These are phyloP conservation scores for Vanderwaltozyma yarrowii DNA, from an alignment of 805 yeast genomes.

Conservation along the genomic window DNA sequence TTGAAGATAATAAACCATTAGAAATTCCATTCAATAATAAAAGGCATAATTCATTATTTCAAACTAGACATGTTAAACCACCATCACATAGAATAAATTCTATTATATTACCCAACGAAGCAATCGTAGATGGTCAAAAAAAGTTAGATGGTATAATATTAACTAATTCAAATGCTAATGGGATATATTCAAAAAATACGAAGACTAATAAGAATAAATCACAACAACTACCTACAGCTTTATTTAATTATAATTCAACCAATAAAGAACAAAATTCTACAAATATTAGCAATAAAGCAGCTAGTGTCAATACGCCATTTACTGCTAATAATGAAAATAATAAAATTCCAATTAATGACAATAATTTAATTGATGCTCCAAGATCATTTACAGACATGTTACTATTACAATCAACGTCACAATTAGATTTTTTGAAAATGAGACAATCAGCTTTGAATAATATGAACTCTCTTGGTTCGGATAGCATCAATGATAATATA, in stretches of 20 bases:
- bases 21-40: constrained; percentile 17
- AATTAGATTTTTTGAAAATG: background rate
- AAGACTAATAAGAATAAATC: background rate
- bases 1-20: constrained; percentile 11
- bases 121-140: background rate
- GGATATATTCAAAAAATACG: background rate
- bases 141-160: background rate
- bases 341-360: background rate
- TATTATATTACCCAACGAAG: background rate
- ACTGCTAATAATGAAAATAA: too few relatives aligned
- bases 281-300: background rate
- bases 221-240: too few relatives aligned
- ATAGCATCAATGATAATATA: background rate
- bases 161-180: background rate
- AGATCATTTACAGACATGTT: constrained; percentile 20
- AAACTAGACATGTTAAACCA: constrained; percentile 10
- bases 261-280: background rate
- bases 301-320: background rate
- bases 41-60: constrained; percentile 11
- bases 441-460: background rate
- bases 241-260: too few relatives aligned
- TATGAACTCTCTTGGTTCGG: background rate
- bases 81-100: constrained; percentile 4
- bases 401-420: constrained; percentile 7
- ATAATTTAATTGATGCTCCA: background rate